Conservation (phyloP, 345 rosid genomes). For the Linum usitatissimum region DNA sequence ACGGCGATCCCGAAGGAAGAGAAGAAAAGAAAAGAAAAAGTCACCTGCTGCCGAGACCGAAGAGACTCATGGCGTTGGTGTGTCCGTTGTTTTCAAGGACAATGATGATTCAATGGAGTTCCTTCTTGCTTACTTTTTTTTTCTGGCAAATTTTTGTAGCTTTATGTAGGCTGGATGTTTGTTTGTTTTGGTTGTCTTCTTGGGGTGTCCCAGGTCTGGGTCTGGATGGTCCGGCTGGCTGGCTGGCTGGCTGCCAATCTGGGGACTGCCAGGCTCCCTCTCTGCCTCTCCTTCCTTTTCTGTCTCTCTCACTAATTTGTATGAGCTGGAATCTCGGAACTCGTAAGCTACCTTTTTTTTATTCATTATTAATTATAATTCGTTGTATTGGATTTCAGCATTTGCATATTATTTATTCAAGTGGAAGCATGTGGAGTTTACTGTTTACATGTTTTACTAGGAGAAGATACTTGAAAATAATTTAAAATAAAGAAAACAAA, state of each 20-base stretch:
- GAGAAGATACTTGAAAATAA: no score
- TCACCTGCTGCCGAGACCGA: slow-evolving; percentile 46
- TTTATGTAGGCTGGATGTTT: neutral
- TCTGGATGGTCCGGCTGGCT: neutral
- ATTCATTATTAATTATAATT: no score
- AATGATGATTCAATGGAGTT: neutral
- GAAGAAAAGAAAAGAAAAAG: neutral
- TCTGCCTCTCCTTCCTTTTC: no score
- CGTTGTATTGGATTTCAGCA: neutral
- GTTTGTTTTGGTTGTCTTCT: neutral
- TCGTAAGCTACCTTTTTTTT: neutral
- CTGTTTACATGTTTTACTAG: no score
- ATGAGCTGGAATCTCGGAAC: neutral
- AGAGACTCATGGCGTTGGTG: slow-evolving; percentile 34
- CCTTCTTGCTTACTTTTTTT: neutral
- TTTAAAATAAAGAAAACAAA: no score
- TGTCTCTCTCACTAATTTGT: neutral
- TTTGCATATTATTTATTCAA: no score
- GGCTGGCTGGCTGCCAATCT: neutral
- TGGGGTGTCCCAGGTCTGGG: neutral
- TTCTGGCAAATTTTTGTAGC: no score
- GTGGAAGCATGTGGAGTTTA: no score
- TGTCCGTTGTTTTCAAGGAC: neutral
- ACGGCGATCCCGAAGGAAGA: neutral
- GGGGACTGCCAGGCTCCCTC: no score